Evolutionary conservation across 208 protist genomes (phyloP).

Genomic region (Trichomonas gallinae): DNA sequence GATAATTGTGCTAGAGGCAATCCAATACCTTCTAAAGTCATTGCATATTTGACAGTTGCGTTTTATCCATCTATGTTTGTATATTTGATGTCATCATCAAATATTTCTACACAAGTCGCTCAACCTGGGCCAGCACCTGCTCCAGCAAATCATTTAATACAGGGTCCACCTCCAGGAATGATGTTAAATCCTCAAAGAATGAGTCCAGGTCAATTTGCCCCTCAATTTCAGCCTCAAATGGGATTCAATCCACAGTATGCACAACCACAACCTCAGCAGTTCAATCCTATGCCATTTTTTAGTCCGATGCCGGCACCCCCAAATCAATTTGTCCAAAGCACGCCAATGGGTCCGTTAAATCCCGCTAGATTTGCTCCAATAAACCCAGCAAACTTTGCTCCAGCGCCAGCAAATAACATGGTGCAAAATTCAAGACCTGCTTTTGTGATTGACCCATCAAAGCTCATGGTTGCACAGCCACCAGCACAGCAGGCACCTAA

Average conservation of each 20-base stretch:
- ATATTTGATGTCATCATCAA: not conserved
- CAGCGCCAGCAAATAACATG: not conserved
- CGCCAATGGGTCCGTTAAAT: not conserved
- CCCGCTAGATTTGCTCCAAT: not conserved
- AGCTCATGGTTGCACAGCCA: not conserved
- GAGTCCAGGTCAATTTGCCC: not conserved
- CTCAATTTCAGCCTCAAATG: not conserved
- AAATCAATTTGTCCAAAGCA: not conserved
- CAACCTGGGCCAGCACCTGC: too few relatives aligned
- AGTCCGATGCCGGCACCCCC: not conserved
- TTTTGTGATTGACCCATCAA: not conserved
- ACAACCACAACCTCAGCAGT: not conserved
- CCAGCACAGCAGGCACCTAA: not conserved
- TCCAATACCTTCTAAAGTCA: not conserved
- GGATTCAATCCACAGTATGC: not conserved
- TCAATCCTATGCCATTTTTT: not conserved
- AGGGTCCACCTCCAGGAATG: not conserved
- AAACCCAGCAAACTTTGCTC: not conserved
- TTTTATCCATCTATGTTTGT: not conserved
- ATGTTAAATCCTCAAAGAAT: not conserved
- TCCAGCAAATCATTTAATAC: not conserved
- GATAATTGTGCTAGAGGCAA: not conserved
- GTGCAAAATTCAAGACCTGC: not conserved
- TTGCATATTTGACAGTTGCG: not conserved
- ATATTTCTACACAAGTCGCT: not conserved